Percentiles rank a stretch among this genome's conserved stretches.
phyloP scores from a whole-genome alignment of 1,284 basidiomycete species.

The Moesziomyces globuligerus region DNA sequence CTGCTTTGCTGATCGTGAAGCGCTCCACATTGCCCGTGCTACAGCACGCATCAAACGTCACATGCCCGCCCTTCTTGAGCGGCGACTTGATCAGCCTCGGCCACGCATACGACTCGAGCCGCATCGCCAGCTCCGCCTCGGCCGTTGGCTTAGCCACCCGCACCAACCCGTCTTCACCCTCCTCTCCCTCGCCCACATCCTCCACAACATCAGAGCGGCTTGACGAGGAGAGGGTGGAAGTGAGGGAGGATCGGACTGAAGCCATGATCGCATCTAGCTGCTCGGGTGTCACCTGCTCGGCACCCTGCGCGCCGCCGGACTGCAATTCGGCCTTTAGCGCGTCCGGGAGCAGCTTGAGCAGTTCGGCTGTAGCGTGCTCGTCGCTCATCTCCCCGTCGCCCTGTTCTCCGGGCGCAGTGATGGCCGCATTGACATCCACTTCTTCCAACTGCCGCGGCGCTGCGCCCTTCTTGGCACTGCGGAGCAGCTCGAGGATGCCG shows the following conservation, averaged over 20 bases:
- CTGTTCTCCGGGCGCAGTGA: not conserved
- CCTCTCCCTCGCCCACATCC: not conserved
- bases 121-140: constrained; percentile 41
- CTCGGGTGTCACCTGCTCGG: constrained; percentile 21
- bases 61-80: constrained; percentile 89
- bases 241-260: constrained; percentile 17
- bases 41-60: constrained; percentile 90
- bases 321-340: constrained; percentile 34
- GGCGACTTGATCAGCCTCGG: constrained; percentile 90
- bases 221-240: not conserved
- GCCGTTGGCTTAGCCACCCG: constrained; percentile 2
- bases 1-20: constrained; percentile 87
- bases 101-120: constrained; percentile 72
- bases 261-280: constrained; percentile 37
- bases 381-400: constrained; percentile 23
- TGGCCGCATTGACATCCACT: constrained; percentile 12
- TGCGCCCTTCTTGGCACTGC: constrained; percentile 25
- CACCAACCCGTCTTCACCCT: constrained; percentile 7
- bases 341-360: constrained; percentile 42
- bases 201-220: not conserved
- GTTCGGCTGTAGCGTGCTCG: constrained; percentile 38
- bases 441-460: constrained; percentile 30
- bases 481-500: constrained; percentile 54
- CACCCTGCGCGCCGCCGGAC: not conserved
- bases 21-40: constrained; percentile 86